Evolutionary conservation across 1,284 basidiomycete species (phyloP).

Genomic region (Ustilago hordei): DNA sequence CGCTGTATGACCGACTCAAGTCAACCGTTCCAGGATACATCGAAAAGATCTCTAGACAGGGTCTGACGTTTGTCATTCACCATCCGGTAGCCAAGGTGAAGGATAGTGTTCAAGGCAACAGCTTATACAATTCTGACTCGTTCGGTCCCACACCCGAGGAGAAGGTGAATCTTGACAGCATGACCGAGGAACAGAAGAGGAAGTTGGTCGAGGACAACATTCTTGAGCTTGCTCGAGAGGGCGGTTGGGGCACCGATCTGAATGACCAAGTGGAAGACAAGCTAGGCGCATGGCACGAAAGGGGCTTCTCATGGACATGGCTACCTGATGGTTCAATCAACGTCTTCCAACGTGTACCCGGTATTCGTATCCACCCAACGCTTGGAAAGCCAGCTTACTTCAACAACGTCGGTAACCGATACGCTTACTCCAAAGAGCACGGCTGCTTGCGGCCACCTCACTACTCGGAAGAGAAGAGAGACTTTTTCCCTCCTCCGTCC

Average conservation of each 20-base stretch:
- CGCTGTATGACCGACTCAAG: constrained; percentile 45
- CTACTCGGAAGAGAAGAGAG: constrained; percentile 32
- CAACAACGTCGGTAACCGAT: constrained; percentile 52
- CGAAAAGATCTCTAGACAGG: constrained; percentile 23
- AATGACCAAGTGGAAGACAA: constrained; percentile 5
- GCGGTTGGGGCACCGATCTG: constrained; percentile 29
- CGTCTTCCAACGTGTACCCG: constrained; percentile 51
- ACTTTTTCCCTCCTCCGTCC: constrained; percentile 40
- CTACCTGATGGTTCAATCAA: constrained; percentile 50
- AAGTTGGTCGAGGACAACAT: constrained; percentile 47
- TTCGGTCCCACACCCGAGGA: constrained; percentile 39
- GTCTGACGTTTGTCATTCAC: constrained; percentile 50
- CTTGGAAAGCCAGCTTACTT: constrained; percentile 47
- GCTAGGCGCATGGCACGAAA: constrained; percentile 38
- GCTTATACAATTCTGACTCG: constrained; percentile 41
- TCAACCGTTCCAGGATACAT: constrained; percentile 25
- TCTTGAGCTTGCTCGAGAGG: constrained; percentile 41
- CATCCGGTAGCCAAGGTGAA: constrained; percentile 47
- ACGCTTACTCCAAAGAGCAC: constrained; percentile 36
- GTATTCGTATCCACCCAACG: constrained; percentile 42
- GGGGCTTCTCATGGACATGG: constrained; percentile 48
- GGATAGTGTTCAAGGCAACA: constrained; percentile 43
- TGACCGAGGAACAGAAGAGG: constrained; percentile 41
- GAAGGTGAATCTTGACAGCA: constrained; percentile 13
- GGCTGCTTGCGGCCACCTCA: constrained; percentile 32